Conservation (phyloP, 2,329 filamentous ascomycete genomes). For the Drechslerella dactyloides region DNA sequence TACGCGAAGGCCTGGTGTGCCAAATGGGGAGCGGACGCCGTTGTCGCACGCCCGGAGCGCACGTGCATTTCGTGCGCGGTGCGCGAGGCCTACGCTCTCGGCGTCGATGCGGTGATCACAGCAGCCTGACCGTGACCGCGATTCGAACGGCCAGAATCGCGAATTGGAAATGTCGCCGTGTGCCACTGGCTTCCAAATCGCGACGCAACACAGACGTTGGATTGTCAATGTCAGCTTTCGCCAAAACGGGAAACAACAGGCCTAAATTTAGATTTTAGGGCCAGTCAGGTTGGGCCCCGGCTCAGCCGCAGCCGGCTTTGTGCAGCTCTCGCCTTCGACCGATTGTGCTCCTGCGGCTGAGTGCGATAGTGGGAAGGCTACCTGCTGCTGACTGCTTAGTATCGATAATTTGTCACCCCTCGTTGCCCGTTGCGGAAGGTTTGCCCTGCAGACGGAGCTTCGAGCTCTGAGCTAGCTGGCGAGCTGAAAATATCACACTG, state of each 20-base stretch:
- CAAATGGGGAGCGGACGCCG: slow-evolving; percentile 74
- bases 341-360: slow-evolving; percentile 35
- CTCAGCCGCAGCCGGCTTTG: slow-evolving; percentile 44
- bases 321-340: slow-evolving; percentile 16
- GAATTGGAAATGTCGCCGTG: background rate
- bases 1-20: slow-evolving; percentile 75
- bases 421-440: background rate
- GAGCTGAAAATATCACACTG: background rate
- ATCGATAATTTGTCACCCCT: slow-evolving; percentile 1
- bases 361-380: slow-evolving; percentile 24
- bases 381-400: background rate
- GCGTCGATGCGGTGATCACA: slow-evolving; percentile 61
- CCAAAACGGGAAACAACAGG: slow-evolving; percentile 15
- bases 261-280: slow-evolving; percentile 50
- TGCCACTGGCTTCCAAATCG: background rate
- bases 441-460: background rate
- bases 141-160: too few species aligned
- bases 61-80: slow-evolving; percentile 77
- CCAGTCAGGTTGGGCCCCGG: background rate
- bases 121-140: too few species aligned
- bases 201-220: slow-evolving; percentile 1
- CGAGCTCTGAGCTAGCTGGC: background rate
- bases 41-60: slow-evolving; percentile 71
- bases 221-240: slow-evolving; percentile 30
- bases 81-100: slow-evolving; percentile 74